Percentiles rank a stretch among this genome's conserved stretches.
These are phyloP conservation scores for Bimuria novae-zelandiae DNA, from an alignment of 2,329 filamentous ascomycete species.

Conservation along the genomic window DNA sequence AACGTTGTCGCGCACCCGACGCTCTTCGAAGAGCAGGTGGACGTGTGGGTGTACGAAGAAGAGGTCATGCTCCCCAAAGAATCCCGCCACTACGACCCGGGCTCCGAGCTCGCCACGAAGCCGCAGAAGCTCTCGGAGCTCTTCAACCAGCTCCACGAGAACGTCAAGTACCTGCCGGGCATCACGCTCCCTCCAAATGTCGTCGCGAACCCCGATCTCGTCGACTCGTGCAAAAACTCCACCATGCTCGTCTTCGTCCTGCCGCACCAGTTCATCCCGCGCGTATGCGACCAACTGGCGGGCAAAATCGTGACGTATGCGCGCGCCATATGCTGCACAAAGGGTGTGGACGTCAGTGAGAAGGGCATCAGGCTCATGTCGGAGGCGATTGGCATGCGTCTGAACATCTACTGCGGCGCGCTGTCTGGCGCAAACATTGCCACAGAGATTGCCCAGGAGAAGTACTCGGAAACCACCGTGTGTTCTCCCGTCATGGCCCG, in stretches of 20 bases:
- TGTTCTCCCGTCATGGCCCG: neutral
- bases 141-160: conserved; percentile 94
- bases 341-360: conserved; percentile 91
- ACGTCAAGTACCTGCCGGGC: conserved; percentile 95
- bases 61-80: conserved; percentile 73
- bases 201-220: conserved; percentile 78
- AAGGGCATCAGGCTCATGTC: conserved; percentile 88
- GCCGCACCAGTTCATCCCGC: conserved; percentile 92
- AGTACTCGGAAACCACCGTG: conserved; percentile 90
- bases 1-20: conserved; percentile 79
- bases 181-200: conserved; percentile 83
- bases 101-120: conserved; percentile 61
- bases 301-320: conserved; percentile 92
- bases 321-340: conserved; percentile 95
- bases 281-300: conserved; percentile 80
- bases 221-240: conserved; percentile 79
- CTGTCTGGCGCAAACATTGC: conserved; percentile 97
- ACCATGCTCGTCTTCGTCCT: conserved; percentile 95
- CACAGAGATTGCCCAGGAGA: conserved; percentile 89
- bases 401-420: conserved; percentile 96
- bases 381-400: conserved; percentile 86
- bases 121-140: conserved; percentile 86
- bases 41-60: conserved; percentile 99
- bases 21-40: conserved; percentile 84
- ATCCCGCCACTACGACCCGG: conserved; percentile 73